Evolutionary conservation across 2,329 filamentous ascomycete genomes (phyloP).

Genomic region (Fonsecaea pedrosoi): DNA sequence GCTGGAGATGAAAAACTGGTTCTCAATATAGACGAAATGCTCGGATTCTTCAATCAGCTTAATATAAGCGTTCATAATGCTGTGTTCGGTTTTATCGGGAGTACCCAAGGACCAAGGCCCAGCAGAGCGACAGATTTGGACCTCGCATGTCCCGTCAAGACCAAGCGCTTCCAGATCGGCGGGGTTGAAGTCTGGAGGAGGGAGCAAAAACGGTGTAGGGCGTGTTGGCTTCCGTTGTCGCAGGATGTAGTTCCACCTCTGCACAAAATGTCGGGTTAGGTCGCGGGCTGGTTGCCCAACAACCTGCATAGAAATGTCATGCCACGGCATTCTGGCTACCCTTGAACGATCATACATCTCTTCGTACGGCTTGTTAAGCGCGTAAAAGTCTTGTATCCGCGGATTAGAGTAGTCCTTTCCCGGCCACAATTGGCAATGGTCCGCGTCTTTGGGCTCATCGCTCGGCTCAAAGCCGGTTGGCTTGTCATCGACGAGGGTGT

Average conservation of each 20-base stretch:
- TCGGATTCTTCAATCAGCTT: slow-evolving; percentile 95
- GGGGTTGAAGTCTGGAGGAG: slow-evolving; percentile 87
- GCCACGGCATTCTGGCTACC: slow-evolving; percentile 96
- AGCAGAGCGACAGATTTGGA: slow-evolving; percentile 92
- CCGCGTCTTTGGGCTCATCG: slow-evolving; percentile 80
- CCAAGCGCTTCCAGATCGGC: slow-evolving; percentile 87
- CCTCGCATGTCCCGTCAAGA: slow-evolving; percentile 90
- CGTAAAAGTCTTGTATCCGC: slow-evolving; percentile 92
- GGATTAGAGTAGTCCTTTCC: slow-evolving; percentile 99
- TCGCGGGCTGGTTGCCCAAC: slow-evolving; percentile 95
- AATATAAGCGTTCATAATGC: slow-evolving; percentile 93
- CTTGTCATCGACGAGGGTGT: slow-evolving; percentile 89
- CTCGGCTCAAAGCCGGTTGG: slow-evolving; percentile 88
- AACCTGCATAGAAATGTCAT: slow-evolving; percentile 97
- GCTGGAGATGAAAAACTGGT: slow-evolving; percentile 97
- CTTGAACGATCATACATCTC: slow-evolving; percentile 97
- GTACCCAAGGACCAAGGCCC: slow-evolving; percentile 91
- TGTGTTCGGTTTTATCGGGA: slow-evolving; percentile 81
- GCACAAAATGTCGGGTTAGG: slow-evolving; percentile 92
- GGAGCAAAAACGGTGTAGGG: slow-evolving; percentile 89
- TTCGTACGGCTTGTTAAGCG: slow-evolving; percentile 90
- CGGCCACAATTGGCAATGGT: slow-evolving; percentile 94
- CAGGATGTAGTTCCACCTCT: slow-evolving; percentile 96
- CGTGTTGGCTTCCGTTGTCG: slow-evolving; percentile 91
- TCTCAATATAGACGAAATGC: slow-evolving; percentile 98